These are phyloP conservation scores for Lachnellula arida DNA, from an alignment of 2,329 filamentous ascomycete species.

Conservation along the genomic window DNA sequence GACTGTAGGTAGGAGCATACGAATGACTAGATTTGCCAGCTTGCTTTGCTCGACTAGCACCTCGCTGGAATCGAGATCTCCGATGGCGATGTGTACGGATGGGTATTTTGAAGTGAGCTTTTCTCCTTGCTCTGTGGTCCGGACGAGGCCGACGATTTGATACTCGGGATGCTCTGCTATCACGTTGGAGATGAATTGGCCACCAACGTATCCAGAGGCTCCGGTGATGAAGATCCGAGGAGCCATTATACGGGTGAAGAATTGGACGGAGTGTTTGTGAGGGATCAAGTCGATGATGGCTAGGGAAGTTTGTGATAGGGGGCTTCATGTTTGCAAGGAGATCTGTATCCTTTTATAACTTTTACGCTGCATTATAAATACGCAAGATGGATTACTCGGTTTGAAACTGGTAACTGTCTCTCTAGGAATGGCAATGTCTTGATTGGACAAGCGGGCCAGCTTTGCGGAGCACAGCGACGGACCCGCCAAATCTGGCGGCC, in stretches of 20 bases:
- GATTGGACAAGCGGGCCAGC: conserved; percentile 1
- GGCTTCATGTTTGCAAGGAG: neutral
- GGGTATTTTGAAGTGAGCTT: conserved; percentile 10
- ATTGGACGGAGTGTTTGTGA: neutral
- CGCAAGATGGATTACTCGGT: neutral
- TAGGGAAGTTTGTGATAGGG: neutral
- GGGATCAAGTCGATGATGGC: neutral
- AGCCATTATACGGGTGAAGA: conserved; percentile 7
- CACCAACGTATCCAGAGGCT: conserved; percentile 18
- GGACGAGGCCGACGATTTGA: conserved; percentile 13
- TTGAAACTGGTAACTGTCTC: neutral
- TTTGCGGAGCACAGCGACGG: neutral
- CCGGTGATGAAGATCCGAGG: conserved; percentile 17
- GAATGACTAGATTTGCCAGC: conserved; percentile 14
- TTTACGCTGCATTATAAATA: neutral
- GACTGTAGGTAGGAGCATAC: conserved; percentile 1
- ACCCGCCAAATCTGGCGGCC: neutral
- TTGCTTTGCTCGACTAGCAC: conserved; percentile 11
- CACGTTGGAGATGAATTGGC: conserved; percentile 9
- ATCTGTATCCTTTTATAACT: neutral
- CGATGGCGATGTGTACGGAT: conserved; percentile 8
- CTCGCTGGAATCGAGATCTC: conserved; percentile 10
- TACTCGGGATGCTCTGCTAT: conserved; percentile 11
- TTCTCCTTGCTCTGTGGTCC: conserved; percentile 10
- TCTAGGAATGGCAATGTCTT: neutral